Base-by-base conservation (phyloP, 768 basidiomycete genomes). In the Agaricus bisporus region DNA sequence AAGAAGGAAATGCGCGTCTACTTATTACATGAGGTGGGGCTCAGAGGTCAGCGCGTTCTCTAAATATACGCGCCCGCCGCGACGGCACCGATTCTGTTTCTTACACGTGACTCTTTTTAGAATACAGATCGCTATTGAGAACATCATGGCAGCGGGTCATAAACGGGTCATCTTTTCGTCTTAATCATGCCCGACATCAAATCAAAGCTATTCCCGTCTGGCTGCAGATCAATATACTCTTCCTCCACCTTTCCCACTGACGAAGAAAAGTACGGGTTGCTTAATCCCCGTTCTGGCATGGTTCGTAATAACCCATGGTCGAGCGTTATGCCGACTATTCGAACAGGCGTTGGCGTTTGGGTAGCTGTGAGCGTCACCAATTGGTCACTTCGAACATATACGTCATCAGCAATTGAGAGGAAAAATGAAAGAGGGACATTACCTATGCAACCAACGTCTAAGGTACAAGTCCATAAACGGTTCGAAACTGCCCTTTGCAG, bases 151-250 rank as follows among this genome's bases (percentile, higher is more conserved):
- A 11, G 7, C 32, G 11, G 11, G 11, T 11, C 8, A 11, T 32
- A 32, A 8, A 14, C 15, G 2, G 25, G 15, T 52, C 10, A 52
- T 5, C 37, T 14, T 29, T 52, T 52, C 7, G 51, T 25, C 15
- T 38, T 52, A 15, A 52, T 52, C 66, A 95, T 65, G 29, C 92
- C 91, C 35, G 83, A 79, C 88, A 97, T 88, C 59, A 98, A 74
- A 68, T 98, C 95, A 60, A 98, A 98, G 62, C 91, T 91, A 66
- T 99, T 99, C 47, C 94, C 92, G 62, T 98, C 94, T 1, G 97
- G 97, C 65, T 97, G 97, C 17, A 99, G 69, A 68, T 99, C 94
- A 49, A 98, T 85, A 63, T 79, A 95, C 22, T 71, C 74, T 56
- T 66, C 53, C 51, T 70, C 61, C 38, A 64, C 59, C 25, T 39